These are phyloP conservation scores for Hondaea fermentalgiana DNA, from an alignment of 108 stramenopile species.

Conservation along the genomic window DNA sequence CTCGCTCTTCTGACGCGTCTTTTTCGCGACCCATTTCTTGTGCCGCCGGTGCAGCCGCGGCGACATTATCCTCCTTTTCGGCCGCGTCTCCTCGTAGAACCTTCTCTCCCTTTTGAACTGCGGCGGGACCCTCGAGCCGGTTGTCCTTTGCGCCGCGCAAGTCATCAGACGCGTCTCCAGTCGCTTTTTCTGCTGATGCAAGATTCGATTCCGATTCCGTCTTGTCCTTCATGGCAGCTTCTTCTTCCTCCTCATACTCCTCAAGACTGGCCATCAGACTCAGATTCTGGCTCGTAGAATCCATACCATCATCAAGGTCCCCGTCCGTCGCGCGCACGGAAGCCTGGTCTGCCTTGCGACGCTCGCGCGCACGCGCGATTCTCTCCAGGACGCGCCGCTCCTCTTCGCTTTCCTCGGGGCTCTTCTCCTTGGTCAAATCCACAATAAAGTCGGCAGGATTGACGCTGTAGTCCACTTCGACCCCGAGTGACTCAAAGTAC, in stretches of 20 bases:
- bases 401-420: background rate
- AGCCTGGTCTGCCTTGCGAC: background rate
- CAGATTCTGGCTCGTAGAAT: background rate
- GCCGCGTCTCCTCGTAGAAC: too few relatives aligned
- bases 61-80: too few relatives aligned
- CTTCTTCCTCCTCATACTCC: background rate
- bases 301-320: background rate
- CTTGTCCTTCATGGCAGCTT: too few relatives aligned
- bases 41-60: too few relatives aligned
- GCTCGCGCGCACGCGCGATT: background rate
- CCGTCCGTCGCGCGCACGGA: background rate
- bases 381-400: background rate
- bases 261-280: background rate
- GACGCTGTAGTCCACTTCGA: constrained; percentile 9
- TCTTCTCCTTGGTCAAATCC: background rate
- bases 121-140: too few relatives aligned
- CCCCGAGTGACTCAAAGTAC: background rate
- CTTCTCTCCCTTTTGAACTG: too few relatives aligned
- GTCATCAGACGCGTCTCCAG: too few relatives aligned
- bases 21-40: too few relatives aligned
- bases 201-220: too few relatives aligned
- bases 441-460: constrained; percentile 11
- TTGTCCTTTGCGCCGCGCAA: too few relatives aligned
- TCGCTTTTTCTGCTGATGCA: too few relatives aligned
- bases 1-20: too few relatives aligned